A percentile compares a stretch with the other conserved stretches of the same genome.
These are phyloP conservation scores for Tetrahymena malaccensis DNA, from an alignment of 73 alveolate species.

Conservation along the genomic window DNA sequence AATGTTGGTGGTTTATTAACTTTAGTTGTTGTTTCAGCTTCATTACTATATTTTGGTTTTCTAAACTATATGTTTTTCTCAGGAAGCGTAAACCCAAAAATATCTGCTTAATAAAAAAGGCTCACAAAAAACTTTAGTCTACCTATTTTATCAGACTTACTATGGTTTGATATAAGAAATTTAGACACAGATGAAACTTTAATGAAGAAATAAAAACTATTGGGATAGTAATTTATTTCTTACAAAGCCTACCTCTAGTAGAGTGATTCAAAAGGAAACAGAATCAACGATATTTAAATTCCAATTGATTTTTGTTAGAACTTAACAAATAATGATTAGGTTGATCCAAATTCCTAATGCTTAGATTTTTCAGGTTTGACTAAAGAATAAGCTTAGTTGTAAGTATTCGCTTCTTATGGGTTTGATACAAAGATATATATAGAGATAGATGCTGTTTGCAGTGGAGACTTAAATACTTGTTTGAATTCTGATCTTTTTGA, in stretches of 20 bases:
- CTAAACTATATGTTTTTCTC: background rate
- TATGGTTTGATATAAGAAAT: background rate
- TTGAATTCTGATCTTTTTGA: background rate
- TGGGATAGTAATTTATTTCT: background rate
- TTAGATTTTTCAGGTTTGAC: background rate
- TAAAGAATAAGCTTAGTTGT: background rate
- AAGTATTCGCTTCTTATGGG: background rate
- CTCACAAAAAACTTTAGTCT: background rate
- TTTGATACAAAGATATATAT: background rate
- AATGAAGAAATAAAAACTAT: background rate
- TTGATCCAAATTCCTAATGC: background rate
- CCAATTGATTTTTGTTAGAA: background rate
- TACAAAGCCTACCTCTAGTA: background rate
- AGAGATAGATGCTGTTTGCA: background rate
- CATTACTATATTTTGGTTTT: background rate
- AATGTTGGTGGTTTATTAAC: background rate
- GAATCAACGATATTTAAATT: background rate
- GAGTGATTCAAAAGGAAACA: background rate
- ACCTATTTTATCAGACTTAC: background rate
- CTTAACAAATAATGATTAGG: background rate
- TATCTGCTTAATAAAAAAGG: background rate
- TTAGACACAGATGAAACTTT: background rate
- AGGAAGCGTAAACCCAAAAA: background rate
- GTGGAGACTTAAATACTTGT: background rate
- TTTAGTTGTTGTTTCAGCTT: background rate